These are phyloP conservation scores for Calonectria ilicicola DNA, from an alignment of 2,329 filamentous ascomycete species.

Conservation along the genomic window DNA sequence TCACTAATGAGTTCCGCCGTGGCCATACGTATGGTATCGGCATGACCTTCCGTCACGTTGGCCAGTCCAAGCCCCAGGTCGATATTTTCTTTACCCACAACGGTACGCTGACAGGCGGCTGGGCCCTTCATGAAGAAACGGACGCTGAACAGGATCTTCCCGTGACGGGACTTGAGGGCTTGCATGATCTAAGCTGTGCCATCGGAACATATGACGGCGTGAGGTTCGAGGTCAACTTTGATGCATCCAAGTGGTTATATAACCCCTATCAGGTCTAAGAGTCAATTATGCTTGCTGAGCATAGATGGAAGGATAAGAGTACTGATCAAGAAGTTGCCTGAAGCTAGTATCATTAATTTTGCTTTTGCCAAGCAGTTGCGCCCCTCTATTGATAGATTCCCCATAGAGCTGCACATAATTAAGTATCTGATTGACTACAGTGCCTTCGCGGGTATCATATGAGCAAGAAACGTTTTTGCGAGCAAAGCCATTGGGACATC, in stretches of 20 bases:
- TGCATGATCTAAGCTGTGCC: slow-evolving; percentile 77
- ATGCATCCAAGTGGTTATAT: slow-evolving; percentile 70
- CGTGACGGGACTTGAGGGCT: slow-evolving; percentile 76
- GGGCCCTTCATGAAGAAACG: slow-evolving; percentile 81
- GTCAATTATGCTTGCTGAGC: background rate
- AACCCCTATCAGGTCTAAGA: slow-evolving; percentile 38
- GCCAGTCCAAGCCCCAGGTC: slow-evolving; percentile 44
- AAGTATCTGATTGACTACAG: background rate
- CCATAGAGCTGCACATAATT: background rate
- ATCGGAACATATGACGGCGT: slow-evolving; percentile 79
- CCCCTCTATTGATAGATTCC: background rate
- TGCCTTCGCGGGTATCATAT: background rate
- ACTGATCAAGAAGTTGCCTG: background rate
- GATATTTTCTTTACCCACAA: slow-evolving; percentile 76
- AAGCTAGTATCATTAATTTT: background rate
- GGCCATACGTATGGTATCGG: slow-evolving; percentile 80
- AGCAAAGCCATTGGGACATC: background rate
- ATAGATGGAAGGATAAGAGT: background rate
- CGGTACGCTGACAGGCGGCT: slow-evolving; percentile 69
- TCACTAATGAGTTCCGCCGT: slow-evolving; percentile 71
- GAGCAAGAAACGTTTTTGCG: background rate
- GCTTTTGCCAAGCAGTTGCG: too few species aligned
- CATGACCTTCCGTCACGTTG: slow-evolving; percentile 67
- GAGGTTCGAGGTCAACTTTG: slow-evolving; percentile 75
- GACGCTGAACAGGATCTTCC: slow-evolving; percentile 73